Percentiles rank a stretch among this genome's conserved stretches.
These are phyloP conservation scores for Phialophora tarda DNA, from an alignment of 2,329 filamentous ascomycete genomes.

Conservation along the genomic window DNA sequence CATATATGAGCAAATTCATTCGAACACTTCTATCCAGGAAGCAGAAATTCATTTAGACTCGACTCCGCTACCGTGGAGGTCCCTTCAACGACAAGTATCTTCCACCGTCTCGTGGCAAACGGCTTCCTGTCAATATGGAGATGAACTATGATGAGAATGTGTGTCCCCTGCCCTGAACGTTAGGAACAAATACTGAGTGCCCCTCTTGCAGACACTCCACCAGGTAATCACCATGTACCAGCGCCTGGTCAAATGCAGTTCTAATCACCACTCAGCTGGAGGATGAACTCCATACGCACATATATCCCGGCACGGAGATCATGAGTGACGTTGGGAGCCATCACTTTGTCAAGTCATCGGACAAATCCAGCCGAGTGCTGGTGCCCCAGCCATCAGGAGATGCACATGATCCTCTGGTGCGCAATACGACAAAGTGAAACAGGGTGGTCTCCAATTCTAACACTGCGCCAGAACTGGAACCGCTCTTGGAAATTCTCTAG, in stretches of 20 bases:
- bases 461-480: slow-evolving; percentile 53
- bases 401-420: slow-evolving; percentile 48
- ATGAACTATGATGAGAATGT: slow-evolving; percentile 55
- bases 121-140: slow-evolving; percentile 49
- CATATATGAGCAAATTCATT: neutral
- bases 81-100: neutral
- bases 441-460: neutral
- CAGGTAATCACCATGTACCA: neutral
- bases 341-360: slow-evolving; percentile 63
- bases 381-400: slow-evolving; percentile 50
- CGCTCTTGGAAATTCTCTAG: slow-evolving; percentile 54
- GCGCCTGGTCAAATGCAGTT: neutral
- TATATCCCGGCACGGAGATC: slow-evolving; percentile 57
- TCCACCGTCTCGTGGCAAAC: neutral
- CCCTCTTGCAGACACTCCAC: slow-evolving; percentile 5
- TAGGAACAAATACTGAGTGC: slow-evolving; percentile 1
- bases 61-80: neutral
- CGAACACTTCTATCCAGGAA: neutral
- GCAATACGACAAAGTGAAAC: neutral
- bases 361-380: slow-evolving; percentile 47
- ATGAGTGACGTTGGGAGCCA: slow-evolving; percentile 65
- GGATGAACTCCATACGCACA: slow-evolving; percentile 53
- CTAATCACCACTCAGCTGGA: slow-evolving; percentile 11
- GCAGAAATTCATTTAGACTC: neutral
- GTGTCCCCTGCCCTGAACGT: slow-evolving; percentile 22